Base-by-base conservation (phyloP, 2,329 filamentous ascomycete genomes). In the Claviceps arundinis region DNA sequence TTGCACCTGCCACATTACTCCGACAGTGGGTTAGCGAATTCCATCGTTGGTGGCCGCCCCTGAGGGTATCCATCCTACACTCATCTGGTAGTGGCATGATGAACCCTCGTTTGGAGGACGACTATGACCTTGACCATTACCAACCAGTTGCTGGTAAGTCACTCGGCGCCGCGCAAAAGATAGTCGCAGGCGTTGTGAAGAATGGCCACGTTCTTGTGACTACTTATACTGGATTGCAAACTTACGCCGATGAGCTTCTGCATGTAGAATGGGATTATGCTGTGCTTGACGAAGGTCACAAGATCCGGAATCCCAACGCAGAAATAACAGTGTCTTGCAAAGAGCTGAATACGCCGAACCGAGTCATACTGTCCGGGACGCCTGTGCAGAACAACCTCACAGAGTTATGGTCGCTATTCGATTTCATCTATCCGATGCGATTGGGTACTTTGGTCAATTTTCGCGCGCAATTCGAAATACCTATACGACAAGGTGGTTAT, bases 11-110 rank as follows among this genome's bases (percentile, higher is more conserved):
- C 3, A 98, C 93, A 0, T 85, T 98, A 24, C 84, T 98, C 71
- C 86, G 89, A 55, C 93, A 98, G 65, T 98, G 93, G 93, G 93
- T 96, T 13, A 95, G 94, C 57, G 93, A 98, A 63, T 97, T 98
- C 60, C 94, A 98, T 68, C 82, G 85, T 13, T 98, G 94, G 94
- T 98, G 94, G 94, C 93, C 93, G n/a, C 85, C 93, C n/a, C 73
- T 98, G 37, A 81, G 94, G 43, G 93, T 98, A 5, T 95, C 90
- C 0, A 97, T 98, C 56, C 67, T 98, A 48, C 93, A 98, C 64
- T 89, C 89, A 1, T 96, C 93, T 4, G 93, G 93, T 2, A 97
- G 89, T 65, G 94, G 93, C 17, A 97, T 98, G 91, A 72, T 96
- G 50, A 89, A 95, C 57, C 73, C 94, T n/a, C 70, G 82, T 67